phyloP scores from a whole-genome alignment of 2,329 filamentous ascomycete species.

The Coniochaeta sp. region DNA sequence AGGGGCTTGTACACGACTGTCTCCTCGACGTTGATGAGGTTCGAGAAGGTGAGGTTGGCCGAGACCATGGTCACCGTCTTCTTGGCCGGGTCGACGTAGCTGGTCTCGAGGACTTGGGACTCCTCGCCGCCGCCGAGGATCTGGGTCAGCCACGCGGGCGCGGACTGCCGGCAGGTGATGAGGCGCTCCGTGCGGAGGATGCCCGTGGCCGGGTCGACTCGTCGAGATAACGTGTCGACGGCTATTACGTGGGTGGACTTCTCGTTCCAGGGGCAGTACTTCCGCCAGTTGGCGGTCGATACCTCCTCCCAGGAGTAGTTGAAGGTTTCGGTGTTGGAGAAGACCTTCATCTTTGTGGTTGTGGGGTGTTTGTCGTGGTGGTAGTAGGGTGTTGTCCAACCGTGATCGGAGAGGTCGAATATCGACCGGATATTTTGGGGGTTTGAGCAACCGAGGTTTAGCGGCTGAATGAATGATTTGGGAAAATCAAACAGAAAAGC shows the following conservation, averaged over 20 bases:
- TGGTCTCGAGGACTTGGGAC: slow-evolving; percentile 89
- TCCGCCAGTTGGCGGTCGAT: slow-evolving; percentile 94
- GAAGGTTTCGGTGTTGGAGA: slow-evolving; percentile 82
- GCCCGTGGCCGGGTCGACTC: slow-evolving; percentile 47
- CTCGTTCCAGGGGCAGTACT: slow-evolving; percentile 98
- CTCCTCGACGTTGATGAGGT: slow-evolving; percentile 86
- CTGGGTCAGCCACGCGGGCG: slow-evolving; percentile 73
- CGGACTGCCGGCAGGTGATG: slow-evolving; percentile 55
- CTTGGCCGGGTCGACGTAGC: slow-evolving; percentile 76
- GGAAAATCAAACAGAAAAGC: background rate
- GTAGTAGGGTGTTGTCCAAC: background rate
- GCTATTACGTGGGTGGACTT: slow-evolving; percentile 95
- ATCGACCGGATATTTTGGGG: background rate
- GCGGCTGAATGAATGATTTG: slow-evolving; percentile 1
- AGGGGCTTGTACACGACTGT: slow-evolving; percentile 78
- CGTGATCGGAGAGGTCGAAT: slow-evolving; percentile 2
- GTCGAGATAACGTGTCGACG: slow-evolving; percentile 82
- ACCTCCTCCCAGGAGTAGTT: slow-evolving; percentile 99
- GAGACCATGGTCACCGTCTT: slow-evolving; percentile 96
- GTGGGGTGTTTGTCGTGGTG: background rate
- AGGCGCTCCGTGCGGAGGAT: slow-evolving; percentile 56
- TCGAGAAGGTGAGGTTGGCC: slow-evolving; percentile 88
- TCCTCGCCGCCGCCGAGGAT: slow-evolving; percentile 67
- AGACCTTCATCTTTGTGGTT: slow-evolving; percentile 73
- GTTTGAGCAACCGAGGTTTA: background rate